Evolutionary conservation across 2,329 filamentous ascomycete species (phyloP), one percentile per base, ranked within the genome.

Genomic region (Phialemonium atrogriseum): DNA sequence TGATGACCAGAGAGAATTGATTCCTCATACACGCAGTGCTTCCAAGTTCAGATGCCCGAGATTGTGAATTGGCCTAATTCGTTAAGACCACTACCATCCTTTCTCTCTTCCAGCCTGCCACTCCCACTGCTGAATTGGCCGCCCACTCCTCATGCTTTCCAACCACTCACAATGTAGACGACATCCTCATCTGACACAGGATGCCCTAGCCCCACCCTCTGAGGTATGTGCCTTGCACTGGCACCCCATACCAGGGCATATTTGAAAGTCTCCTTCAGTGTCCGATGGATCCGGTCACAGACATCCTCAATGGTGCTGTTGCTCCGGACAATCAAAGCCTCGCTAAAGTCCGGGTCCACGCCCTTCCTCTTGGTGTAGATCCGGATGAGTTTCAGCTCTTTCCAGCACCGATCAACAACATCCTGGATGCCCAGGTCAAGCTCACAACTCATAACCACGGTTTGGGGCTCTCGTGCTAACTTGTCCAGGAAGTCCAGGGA

Each of bases 291-390:
- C 48, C 85, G 78, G 58, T 98, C 91, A 59, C 91, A 98, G 8
- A 98, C 91, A 58, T 98, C 89, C 62, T 96, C 91, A 51, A 98
- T 87, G 10, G 80, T 85, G 51, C 84, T 86, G 47, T 88, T 84
- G 53, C 69, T 78, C 36, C 93, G 73, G 44, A 98, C 91, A 52
- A 98, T 98, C 49, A 98, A 61, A 1, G 91, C 91, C 62, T 98
- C 91, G 38, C 59, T 63, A 52, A 98, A 98, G 54, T 88, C 77
- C 0, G 91, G 91, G 10, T 94, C 89, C 8, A 80, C 65, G 34
- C 88, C 89, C 65, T 96, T 94, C 48, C 91, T 77, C 70, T 98
- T 98, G 18, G 91, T 96, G 68, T 96, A 98, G 49, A 98, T 74
- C 29, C 91, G 72, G 46, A 98, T 93, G 41, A 98, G 66, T 37